Evolutionary conservation across 163 green algal species (phyloP).

Genomic region (Chlamydomonas reinhardtii): DNA sequence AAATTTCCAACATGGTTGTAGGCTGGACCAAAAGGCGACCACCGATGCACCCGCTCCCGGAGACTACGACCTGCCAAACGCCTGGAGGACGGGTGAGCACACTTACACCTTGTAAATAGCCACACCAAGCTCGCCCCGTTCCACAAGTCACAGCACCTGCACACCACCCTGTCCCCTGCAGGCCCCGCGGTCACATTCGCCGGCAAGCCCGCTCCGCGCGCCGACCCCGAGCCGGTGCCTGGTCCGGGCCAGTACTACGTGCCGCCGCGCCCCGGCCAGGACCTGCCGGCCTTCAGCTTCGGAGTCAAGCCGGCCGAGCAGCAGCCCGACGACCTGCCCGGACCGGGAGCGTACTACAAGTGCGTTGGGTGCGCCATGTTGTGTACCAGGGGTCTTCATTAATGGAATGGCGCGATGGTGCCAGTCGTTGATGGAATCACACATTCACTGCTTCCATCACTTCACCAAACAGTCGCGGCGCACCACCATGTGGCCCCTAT

Average conservation of each 20-base stretch:
- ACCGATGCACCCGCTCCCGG: constrained; percentile 44
- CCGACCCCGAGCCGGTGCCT: constrained; percentile 34
- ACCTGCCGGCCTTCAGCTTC: constrained; percentile 44
- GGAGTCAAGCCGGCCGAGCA: not conserved
- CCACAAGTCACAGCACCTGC: not conserved
- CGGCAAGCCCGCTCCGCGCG: constrained; percentile 1
- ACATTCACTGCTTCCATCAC: no score
- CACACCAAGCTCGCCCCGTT: not conserved
- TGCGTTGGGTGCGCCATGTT: not conserved
- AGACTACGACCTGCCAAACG: constrained; percentile 54
- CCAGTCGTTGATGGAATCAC: no score
- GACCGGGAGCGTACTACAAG: constrained; percentile 48
- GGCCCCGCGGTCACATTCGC: constrained; percentile 31
- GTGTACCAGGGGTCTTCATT: no score
- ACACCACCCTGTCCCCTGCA: not conserved
- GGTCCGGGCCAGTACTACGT: constrained; percentile 51
- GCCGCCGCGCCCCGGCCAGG: not conserved
- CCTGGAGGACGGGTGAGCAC: constrained; percentile 44
- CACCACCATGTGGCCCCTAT: not conserved
- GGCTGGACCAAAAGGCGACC: constrained; percentile 33
- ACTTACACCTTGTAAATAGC: no score
- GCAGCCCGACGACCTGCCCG: constrained; percentile 15
- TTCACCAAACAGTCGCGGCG: no score
- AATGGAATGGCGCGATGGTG: no score
- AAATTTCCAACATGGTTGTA: not conserved